Conservation (phyloP, 2,329 filamentous ascomycete genomes). For the Colletotrichum incanum region DNA sequence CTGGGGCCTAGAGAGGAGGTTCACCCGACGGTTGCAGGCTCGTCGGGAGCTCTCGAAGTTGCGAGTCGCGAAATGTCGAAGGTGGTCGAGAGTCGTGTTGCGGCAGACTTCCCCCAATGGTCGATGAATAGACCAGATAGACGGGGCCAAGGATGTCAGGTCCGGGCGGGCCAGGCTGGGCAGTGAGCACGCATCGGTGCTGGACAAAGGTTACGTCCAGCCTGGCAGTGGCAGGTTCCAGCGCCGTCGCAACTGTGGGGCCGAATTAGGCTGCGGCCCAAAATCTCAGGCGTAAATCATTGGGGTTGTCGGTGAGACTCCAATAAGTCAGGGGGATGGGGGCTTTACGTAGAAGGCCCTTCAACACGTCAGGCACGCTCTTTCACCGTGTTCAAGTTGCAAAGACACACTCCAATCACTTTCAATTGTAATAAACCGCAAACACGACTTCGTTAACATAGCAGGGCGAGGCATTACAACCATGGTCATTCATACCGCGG, state of each 20-base stretch:
- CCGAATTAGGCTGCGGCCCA: constrained; percentile 14
- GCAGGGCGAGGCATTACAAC: not conserved
- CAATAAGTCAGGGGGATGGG: not conserved
- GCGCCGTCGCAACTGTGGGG: constrained; percentile 24
- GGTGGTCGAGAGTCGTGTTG: constrained; percentile 9
- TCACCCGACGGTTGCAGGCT: constrained; percentile 8
- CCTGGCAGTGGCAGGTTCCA: constrained; percentile 27
- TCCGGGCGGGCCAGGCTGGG: constrained; percentile 32
- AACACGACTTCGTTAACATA: not conserved
- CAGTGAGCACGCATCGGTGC: constrained; percentile 21
- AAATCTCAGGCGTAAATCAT: constrained; percentile 33
- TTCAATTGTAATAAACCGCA: no score
- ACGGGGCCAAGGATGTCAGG: constrained; percentile 35
- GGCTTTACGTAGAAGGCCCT: constrained; percentile 7
- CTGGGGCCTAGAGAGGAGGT: constrained; percentile 16
- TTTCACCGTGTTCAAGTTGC: not conserved
- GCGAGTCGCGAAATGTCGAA: constrained; percentile 25
- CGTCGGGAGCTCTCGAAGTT: constrained; percentile 30
- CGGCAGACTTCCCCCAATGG: constrained; percentile 10
- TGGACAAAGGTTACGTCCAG: constrained; percentile 9
- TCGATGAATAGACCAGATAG: constrained; percentile 41
- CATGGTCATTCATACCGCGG: not conserved
- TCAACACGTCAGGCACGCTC: no score
- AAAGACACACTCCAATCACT: not conserved
- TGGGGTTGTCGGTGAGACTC: not conserved